A percentile compares a stretch with the other conserved stretches of the same genome.
Evolutionary conservation across 768 basidiomycete species (phyloP).

Genomic region (Melanogaster broomeanus): DNA sequence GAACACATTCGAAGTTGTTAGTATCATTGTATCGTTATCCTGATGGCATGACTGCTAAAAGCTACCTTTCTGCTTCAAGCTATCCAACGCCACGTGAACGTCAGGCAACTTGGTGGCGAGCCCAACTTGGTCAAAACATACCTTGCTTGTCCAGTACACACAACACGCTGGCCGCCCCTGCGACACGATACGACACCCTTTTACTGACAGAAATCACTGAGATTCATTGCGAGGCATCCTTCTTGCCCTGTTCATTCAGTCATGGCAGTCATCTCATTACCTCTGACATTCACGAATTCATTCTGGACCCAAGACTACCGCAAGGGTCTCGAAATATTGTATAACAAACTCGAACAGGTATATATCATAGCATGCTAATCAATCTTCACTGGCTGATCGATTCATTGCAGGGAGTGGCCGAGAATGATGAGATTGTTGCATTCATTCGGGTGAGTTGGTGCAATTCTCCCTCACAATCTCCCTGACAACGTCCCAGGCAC

Average conservation of each 20-base stretch:
- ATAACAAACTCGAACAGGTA: conserved; percentile 77
- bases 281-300: conserved; percentile 86
- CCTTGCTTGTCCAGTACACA: conserved; percentile 6
- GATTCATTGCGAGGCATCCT: background rate
- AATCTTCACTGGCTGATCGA: conserved; percentile 12
- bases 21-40: background rate
- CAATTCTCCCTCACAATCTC: background rate
- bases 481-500: conserved; percentile 51
- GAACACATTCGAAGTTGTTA: too few relatives aligned
- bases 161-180: conserved; percentile 1
- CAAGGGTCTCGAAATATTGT: conserved; percentile 77
- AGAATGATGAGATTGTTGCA: conserved; percentile 80
- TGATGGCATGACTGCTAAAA: background rate
- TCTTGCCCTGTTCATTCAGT: conserved; percentile 6
- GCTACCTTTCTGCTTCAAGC: background rate
- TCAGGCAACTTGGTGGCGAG: too few relatives aligned
- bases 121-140: background rate
- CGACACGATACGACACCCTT: conserved; percentile 4
- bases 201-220: background rate
- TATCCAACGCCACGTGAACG: conserved; percentile 8
- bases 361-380: conserved; percentile 14
- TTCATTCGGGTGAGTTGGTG: conserved; percentile 75
- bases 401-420: conserved; percentile 63
- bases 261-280: conserved; percentile 90
- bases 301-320: conserved; percentile 96